Base-by-base conservation (phyloP, 2,329 filamentous ascomycete species). In the Plectosphaerella sp. region DNA sequence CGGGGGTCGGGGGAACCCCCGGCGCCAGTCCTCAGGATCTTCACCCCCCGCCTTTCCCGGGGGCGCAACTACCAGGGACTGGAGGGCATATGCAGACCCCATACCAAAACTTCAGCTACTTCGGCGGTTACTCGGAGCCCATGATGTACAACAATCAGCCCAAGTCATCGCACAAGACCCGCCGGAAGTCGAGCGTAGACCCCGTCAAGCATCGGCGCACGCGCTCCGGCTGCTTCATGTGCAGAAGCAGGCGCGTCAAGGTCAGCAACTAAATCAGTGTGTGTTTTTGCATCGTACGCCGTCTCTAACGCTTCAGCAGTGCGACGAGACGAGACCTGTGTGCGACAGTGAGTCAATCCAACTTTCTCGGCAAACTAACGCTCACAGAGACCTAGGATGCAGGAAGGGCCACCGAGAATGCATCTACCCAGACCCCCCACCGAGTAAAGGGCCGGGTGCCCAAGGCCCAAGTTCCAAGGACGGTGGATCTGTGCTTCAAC, bases 171-270 rank as follows among this genome's bases (percentile, higher is more conserved):
- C 72, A 76, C 48, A 74, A 78, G 60, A 72, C 68, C 56, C 72
- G 79, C 48, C 74, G 78, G 52, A 82, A 81, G 58, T 79, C 78
- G 1, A 62, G 71, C 10, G 57, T 74, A 47, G 89, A 95, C 56
- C 86, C 88, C 63, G 88, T 95, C 59, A 97, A 97, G 70, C 93
- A 97, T 67, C 87, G 92, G 56, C 84, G 94, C 60, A 97, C 94
- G 43, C 82, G 94, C 61, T 97, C 91, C 57, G 94, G 94, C 25
- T 99, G 94, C 72, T 97, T 78, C 58, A 97, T 92, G 46, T 99
- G 94, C 70, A 83, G 94, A 54, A 87, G 86, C 62, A 83, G 94
- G 59, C 83, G 94, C 67, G 92, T 97, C 49, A 97, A 88, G 78
- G 84, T 85, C 73, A 58, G 64, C 48, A 48, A 14, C 18, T 15